Conservation (phyloP, 2,329 filamentous ascomycete species). For the Aureobasidium uvarum region DNA sequence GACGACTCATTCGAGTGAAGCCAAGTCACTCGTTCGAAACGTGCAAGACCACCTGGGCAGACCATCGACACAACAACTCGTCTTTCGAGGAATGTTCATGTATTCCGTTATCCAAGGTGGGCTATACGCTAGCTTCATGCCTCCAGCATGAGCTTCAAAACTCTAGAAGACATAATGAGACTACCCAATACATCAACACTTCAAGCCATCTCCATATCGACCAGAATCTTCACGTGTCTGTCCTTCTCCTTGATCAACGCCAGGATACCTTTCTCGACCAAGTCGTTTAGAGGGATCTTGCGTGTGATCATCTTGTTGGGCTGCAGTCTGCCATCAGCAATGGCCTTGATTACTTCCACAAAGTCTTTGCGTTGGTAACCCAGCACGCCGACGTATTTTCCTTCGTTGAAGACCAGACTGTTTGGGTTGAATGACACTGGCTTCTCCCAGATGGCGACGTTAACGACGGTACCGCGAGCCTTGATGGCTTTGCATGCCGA, state of each 20-base stretch:
- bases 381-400: conserved; percentile 28
- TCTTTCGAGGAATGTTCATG: conserved; percentile 69
- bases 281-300: conserved; percentile 28
- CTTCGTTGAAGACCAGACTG: conserved; percentile 28
- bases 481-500: conserved; percentile 27
- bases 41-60: neutral
- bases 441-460: conserved; percentile 31
- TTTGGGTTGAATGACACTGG: conserved; percentile 29
- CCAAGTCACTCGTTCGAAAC: neutral
- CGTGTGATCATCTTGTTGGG: conserved; percentile 29
- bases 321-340: conserved; percentile 27
- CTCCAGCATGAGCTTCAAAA: conserved; percentile 64
- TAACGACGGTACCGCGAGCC: conserved; percentile 30
- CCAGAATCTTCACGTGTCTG: conserved; percentile 30
- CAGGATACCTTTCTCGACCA: conserved; percentile 29
- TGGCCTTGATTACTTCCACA: conserved; percentile 28
- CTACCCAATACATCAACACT: neutral
- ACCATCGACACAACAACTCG: conserved; percentile 31
- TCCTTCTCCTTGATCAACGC: conserved; percentile 29
- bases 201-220: conserved; percentile 24
- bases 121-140: conserved; percentile 85
- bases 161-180: neutral
- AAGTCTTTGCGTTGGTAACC: conserved; percentile 31
- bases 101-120: conserved; percentile 81
- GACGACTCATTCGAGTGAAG: neutral